These are phyloP conservation scores for Saccharomycopsis sp. DNA, from an alignment of 805 yeast genomes.

Conservation along the genomic window DNA sequence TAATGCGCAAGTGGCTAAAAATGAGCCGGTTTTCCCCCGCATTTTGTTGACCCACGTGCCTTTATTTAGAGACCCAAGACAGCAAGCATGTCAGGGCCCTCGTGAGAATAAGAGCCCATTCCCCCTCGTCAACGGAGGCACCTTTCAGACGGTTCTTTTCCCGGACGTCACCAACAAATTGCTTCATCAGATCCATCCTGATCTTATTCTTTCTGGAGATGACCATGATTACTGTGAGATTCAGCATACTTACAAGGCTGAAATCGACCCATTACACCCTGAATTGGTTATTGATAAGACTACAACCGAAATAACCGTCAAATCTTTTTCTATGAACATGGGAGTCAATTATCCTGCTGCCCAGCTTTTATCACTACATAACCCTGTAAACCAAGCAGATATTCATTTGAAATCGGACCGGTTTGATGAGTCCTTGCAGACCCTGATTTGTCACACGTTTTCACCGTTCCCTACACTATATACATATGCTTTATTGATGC, in stretches of 20 bases:
- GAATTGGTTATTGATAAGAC: constrained; percentile 23
- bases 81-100: constrained; percentile 63
- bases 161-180: constrained; percentile 52
- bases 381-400: constrained; percentile 30
- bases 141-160: constrained; percentile 86
- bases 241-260: constrained; percentile 38
- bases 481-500: constrained; percentile 10
- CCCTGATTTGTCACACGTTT: constrained; percentile 42
- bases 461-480: constrained; percentile 17
- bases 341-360: constrained; percentile 83
- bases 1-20: constrained; percentile 20
- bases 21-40: constrained; percentile 41
- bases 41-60: constrained; percentile 86
- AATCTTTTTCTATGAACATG: constrained; percentile 88
- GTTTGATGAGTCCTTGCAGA: constrained; percentile 30
- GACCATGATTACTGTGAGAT: constrained; percentile 95
- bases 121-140: constrained; percentile 69
- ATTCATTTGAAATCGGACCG: constrained; percentile 16
- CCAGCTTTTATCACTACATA: constrained; percentile 66
- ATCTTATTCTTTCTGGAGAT: constrained; percentile 78
- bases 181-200: constrained; percentile 55
- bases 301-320: constrained; percentile 77
- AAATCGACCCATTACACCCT: constrained; percentile 9
- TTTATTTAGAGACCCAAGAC: constrained; percentile 57
- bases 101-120: constrained; percentile 65